Evolutionary conservation across 805 yeast species (phyloP), one percentile per base, ranked within the genome.

Genomic region (Teunomyces barrocoloradensis): DNA sequence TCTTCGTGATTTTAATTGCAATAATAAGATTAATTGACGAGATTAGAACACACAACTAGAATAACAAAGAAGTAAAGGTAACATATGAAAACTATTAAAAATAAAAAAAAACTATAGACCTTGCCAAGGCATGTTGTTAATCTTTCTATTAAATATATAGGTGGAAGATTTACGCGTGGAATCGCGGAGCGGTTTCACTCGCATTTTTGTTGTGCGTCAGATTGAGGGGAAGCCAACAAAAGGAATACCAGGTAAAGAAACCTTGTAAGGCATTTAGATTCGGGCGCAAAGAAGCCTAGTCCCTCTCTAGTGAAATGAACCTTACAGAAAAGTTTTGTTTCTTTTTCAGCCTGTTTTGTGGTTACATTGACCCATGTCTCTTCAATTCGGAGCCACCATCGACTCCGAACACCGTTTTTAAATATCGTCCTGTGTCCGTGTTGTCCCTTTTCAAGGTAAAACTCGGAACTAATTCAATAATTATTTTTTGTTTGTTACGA

Each of bases 121-220:
- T 25, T 1, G 10, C 11, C 6, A 7, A 25, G 27, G 7, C 27
- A 25, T 25, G 10, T 4, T 25, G 11, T 25, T 25, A 25, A 25
- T 9, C 27, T 25, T 25, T 9, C 7, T 7, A 25, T 9, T 25
- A 9, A 7, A 7, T 25, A 6, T 25, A 25, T 25, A 25, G 27
- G 11, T 9, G 11, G 4, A 7, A 6, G 27, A 9, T 25, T 25
- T 25, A 32, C 27, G 38, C 13, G 23, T 12, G 23, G 11, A 20
- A 35, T 17, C 23, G 13, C 38, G n/a, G 13, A 17, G 23, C 38
- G 38, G 38, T 18, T 35, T 35, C 38, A 15, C 25, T 35, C 38
- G 38, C 27, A 20, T 20, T 35, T 35, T 35, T 37, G 40, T 37
- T 37, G 40, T 37, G 40, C 40, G 40, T 37, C 21, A 29, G 17